phyloP scores from a whole-genome alignment of 2,329 filamentous ascomycete genomes.

The Fusarium sp. region DNA sequence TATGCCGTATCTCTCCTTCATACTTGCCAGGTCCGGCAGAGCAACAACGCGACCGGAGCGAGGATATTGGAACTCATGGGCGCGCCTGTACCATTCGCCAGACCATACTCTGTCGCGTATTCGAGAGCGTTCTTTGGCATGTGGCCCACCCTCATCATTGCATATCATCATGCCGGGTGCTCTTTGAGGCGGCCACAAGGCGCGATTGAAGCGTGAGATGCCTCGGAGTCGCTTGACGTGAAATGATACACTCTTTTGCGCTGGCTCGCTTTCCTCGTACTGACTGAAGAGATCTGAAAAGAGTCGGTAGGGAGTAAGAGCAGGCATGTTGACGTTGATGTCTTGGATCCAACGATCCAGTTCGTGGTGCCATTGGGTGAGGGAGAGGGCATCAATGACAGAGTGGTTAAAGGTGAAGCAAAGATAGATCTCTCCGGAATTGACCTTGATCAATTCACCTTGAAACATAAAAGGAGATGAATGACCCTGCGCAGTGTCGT shows the following conservation, averaged over 20 bases:
- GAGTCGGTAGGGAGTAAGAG: slow-evolving; percentile 45
- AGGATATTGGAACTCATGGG: slow-evolving; percentile 45
- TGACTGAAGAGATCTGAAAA: slow-evolving; percentile 49
- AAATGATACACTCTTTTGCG: slow-evolving; percentile 44
- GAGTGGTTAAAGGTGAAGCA: slow-evolving; percentile 51
- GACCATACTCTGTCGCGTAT: slow-evolving; percentile 46
- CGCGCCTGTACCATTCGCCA: slow-evolving; percentile 43
- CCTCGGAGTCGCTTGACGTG: slow-evolving; percentile 50
- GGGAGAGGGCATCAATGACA: slow-evolving; percentile 50
- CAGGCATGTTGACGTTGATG: slow-evolving; percentile 23
- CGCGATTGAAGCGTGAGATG: slow-evolving; percentile 48
- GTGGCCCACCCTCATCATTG: slow-evolving; percentile 40
- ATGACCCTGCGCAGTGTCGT: slow-evolving; percentile 30
- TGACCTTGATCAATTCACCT: slow-evolving; percentile 40
- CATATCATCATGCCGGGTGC: slow-evolving; percentile 52
- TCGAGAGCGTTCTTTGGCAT: slow-evolving; percentile 31
- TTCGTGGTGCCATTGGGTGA: slow-evolving; percentile 50
- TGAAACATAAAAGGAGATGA: slow-evolving; percentile 48
- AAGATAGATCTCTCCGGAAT: slow-evolving; percentile 36
- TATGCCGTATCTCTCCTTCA: slow-evolving; percentile 39
- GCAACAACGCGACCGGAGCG: slow-evolving; percentile 46
- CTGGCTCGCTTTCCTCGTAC: slow-evolving; percentile 46
- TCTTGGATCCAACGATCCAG: slow-evolving; percentile 47
- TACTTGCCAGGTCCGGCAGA: slow-evolving; percentile 39
- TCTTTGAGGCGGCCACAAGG: slow-evolving; percentile 49